Conservation (phyloP, 108 stramenopile species). For the Pseudonitzschia delicatissima region DNA sequence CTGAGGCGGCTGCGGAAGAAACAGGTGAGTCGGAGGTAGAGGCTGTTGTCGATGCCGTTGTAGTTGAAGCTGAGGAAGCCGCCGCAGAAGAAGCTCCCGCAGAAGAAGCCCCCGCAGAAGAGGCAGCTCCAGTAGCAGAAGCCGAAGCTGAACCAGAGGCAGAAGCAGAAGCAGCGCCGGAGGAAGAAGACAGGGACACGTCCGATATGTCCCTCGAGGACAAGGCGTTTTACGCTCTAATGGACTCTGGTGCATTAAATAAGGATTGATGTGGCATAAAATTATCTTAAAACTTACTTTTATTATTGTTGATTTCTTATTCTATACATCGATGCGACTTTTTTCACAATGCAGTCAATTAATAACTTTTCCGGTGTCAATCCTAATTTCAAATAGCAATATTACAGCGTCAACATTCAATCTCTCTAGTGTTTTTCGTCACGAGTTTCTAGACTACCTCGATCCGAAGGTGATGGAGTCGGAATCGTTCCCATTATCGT, state of each 20-base stretch:
- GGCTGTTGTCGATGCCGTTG: conserved; percentile 1
- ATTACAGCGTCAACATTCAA: too few relatives aligned
- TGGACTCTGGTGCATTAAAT: conserved; percentile 28
- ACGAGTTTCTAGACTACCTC: too few relatives aligned
- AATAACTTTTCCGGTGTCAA: too few relatives aligned
- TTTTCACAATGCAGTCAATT: too few relatives aligned
- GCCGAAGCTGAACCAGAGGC: conserved; percentile 18
- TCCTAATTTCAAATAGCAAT: too few relatives aligned
- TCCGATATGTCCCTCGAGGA: conserved; percentile 52
- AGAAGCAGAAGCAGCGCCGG: conserved; percentile 24
- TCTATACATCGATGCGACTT: too few relatives aligned
- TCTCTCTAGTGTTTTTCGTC: too few relatives aligned
- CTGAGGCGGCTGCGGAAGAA: conserved; percentile 5
- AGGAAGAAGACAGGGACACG: conserved; percentile 22
- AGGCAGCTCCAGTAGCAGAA: conserved; percentile 18
- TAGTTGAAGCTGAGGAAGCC: conserved; percentile 11
- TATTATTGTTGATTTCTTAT: too few relatives aligned
- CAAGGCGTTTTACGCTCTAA: conserved; percentile 45
- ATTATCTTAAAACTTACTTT: too few relatives aligned
- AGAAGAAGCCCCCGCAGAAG: conserved; percentile 12
- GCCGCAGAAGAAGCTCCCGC: conserved; percentile 7
- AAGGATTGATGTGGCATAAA: neutral
- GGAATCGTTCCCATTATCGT: too few relatives aligned
- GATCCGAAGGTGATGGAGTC: too few relatives aligned
- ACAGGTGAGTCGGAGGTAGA: conserved; percentile 25